Conservation (phyloP, 208 protist species). For the Leishmania arabica region DNA sequence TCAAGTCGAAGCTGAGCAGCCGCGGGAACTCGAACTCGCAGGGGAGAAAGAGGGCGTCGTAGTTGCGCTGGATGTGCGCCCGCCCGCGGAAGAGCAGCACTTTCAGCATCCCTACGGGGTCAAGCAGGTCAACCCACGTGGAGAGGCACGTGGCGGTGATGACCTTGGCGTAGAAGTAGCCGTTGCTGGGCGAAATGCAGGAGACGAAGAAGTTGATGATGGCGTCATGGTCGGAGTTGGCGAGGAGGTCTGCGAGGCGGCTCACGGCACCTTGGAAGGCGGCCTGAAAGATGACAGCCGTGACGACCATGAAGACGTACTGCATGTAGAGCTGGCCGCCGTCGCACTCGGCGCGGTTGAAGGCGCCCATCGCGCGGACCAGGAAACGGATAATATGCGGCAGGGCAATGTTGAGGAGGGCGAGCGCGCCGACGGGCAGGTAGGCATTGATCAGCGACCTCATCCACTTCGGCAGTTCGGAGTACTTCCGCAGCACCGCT, state of each 20-base stretch:
- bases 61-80: slow-evolving; percentile 70
- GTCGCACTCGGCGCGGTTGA: slow-evolving; percentile 63
- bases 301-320: slow-evolving; percentile 89
- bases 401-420: slow-evolving; percentile 72
- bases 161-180: slow-evolving; percentile 88
- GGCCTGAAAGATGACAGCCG: slow-evolving; percentile 83
- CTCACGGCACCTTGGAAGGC: slow-evolving; percentile 72
- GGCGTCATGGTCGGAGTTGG: slow-evolving; percentile 31
- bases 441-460: slow-evolving; percentile 54
- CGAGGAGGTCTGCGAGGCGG: slow-evolving; percentile 51
- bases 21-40: slow-evolving; percentile 59
- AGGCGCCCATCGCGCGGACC: slow-evolving; percentile 71
- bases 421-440: slow-evolving; percentile 69
- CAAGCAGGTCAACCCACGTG: slow-evolving; percentile 69
- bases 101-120: slow-evolving; percentile 51
- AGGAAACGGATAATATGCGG: slow-evolving; percentile 71
- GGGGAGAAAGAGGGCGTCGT: slow-evolving; percentile 71
- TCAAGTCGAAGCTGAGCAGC: slow-evolving; percentile 74
- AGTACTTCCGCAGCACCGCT: slow-evolving; percentile 33
- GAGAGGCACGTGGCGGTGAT: slow-evolving; percentile 60
- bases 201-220: slow-evolving; percentile 66
- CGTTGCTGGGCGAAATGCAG: slow-evolving; percentile 68
- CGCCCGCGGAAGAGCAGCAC: slow-evolving; percentile 47
- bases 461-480: slow-evolving; percentile 44
- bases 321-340: slow-evolving; percentile 71